phyloP scores from a whole-genome alignment of 805 yeast species.

The Nakazawaea laoshanensis region DNA sequence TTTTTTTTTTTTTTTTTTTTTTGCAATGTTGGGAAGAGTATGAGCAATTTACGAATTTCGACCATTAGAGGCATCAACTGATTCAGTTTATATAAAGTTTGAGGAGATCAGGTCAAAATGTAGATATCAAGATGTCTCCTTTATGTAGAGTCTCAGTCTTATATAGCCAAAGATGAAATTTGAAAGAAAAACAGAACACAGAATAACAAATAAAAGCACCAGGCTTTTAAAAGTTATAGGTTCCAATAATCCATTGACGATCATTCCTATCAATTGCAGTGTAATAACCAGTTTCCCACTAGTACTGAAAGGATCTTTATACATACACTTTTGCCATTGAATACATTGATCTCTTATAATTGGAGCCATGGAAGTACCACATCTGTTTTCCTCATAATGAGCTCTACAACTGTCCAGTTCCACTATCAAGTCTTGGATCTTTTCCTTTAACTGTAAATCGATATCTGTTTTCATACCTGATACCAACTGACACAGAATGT shows the following conservation, averaged over 20 bases:
- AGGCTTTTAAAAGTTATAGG: conserved; percentile 60
- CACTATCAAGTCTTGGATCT: conserved; percentile 32
- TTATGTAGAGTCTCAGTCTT: conserved; percentile 8
- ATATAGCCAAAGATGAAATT: conserved; percentile 26
- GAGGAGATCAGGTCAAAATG: too few species aligned
- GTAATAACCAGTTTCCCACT: conserved; percentile 29
- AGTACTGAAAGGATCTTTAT: conserved; percentile 38
- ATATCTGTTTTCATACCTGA: conserved; percentile 49
- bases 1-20: neutral
- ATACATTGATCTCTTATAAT: conserved; percentile 49
- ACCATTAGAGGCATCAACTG: too few species aligned
- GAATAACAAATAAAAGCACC: conserved; percentile 29
- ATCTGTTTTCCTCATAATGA: conserved; percentile 44
- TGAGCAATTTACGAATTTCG: too few species aligned
- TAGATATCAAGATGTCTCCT: neutral
- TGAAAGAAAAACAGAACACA: conserved; percentile 44
- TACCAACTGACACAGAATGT: conserved; percentile 33
- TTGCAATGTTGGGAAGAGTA: neutral
- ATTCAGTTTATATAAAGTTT: too few species aligned
- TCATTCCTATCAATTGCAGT: conserved; percentile 54
- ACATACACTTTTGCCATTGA: conserved; percentile 62
- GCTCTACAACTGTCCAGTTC: conserved; percentile 49
- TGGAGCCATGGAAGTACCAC: conserved; percentile 49
- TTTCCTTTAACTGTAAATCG: conserved; percentile 37
- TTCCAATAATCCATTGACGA: conserved; percentile 55